Conservation (phyloP, 176 grass and related monocot genomes). For the Oryza brachyantha region DNA sequence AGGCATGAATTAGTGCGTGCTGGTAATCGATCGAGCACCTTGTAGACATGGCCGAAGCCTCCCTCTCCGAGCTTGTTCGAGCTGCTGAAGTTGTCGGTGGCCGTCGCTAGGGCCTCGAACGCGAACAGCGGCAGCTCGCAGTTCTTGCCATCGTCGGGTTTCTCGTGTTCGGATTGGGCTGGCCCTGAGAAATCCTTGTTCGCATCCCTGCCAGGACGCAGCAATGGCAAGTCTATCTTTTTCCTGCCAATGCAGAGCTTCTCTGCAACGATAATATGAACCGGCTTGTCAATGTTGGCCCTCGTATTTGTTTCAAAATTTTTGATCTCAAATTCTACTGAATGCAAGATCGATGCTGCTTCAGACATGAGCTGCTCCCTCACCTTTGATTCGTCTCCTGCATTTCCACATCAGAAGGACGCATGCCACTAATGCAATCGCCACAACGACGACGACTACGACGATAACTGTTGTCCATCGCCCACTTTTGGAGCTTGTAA, state of each 20-base stretch:
- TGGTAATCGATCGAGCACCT: slow-evolving; percentile 35
- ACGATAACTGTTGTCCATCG: neutral
- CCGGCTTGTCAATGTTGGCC: no score
- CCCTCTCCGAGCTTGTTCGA: slow-evolving; percentile 81
- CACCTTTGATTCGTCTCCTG: slow-evolving; percentile 53
- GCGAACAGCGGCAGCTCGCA: slow-evolving; percentile 63
- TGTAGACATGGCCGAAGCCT: slow-evolving; percentile 89
- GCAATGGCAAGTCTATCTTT: neutral
- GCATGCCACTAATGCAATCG: slow-evolving; percentile 18
- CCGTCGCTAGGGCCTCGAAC: slow-evolving; percentile 47
- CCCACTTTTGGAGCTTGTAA: slow-evolving; percentile 6
- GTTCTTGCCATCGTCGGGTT: slow-evolving; percentile 41
- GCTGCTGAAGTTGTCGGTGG: slow-evolving; percentile 61
- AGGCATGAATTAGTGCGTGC: neutral
- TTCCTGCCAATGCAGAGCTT: slow-evolving; percentile 19
- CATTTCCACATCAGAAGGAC: slow-evolving; percentile 41
- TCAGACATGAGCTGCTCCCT: neutral
- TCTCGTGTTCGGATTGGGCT: slow-evolving; percentile 27
- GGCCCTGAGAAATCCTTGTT: slow-evolving; percentile 39
- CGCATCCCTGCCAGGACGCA: neutral
- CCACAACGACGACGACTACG: slow-evolving; percentile 11
- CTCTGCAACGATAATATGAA: neutral
- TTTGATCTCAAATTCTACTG: neutral
- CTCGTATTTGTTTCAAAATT: neutral
- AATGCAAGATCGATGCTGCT: neutral